Base-by-base conservation (phyloP, 768 basidiomycete species). In the Coprinopsis sp. region DNA sequence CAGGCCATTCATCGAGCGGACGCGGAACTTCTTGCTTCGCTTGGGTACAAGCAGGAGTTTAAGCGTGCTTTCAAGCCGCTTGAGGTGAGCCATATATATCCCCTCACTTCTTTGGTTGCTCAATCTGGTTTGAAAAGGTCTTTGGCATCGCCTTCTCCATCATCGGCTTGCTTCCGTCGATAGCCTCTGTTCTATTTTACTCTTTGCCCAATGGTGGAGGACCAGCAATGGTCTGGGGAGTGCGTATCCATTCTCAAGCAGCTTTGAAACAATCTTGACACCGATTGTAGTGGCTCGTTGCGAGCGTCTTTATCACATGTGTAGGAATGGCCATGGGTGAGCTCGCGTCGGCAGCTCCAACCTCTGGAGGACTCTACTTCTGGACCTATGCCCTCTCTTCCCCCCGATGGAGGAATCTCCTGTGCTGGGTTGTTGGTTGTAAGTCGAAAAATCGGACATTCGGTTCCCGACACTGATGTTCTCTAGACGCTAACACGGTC, bases 171-270 rank as follows among this genome's bases (percentile, higher is more conserved):
- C 58, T 87, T 11, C 74, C 84, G 8, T 83, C 84, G 0, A 82
- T 85, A 27, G 77, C 82, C 7, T 75, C 72, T 25, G 72, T 74
- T 12, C 51, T 76, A 30, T 71, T 72, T 51, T 81, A 79, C 58
- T 72, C 82, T 2, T 64, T 84, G 18, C 81, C 81, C 0, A 82
- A 85, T 60, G 85, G 86, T 12, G 84, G 82, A 4, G 77, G 82
- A 0, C 75, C 79, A 1, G 74, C 81, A 2, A 82, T 87, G 81
- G 80, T 84, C 11, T 88, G 84, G 84, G 84, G 84, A 13, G 79
- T 81, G 49, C 49, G 77, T 68, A 2, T 29, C 2, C 11, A 7
- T 11, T 4, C 22, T 45, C 37, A 12, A 23, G 23, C 12, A 19
- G 18, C 16, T 30, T 19, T 37, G 21, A 25, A 25, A 8, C 18